Base-by-base conservation (phyloP, 208 protist genomes). In the Crithidia fasciculata region DNA sequence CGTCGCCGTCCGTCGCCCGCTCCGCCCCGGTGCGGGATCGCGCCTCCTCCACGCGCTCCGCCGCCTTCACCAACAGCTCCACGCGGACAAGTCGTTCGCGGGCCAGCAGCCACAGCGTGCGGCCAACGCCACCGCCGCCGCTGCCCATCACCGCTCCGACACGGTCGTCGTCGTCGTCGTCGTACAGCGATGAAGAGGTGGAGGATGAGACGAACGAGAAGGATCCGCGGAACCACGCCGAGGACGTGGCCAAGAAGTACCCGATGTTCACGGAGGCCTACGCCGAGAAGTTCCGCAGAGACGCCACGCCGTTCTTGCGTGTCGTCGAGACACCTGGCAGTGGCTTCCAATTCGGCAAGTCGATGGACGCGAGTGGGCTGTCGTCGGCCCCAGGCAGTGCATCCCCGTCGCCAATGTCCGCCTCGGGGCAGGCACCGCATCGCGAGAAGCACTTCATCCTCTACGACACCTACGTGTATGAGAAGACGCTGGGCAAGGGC, bases 401-500 rank as follows among this genome's bases (percentile, higher is more conserved):
- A 6, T 52, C 64, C 44, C 56, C 60, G 44, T 53, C 36, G 50
- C 64, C 56, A 19, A 68, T 13, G 16, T 59, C 64, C 52, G 5
- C 50, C 53, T 44, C 52, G 39, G 52, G 28, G 10, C 7, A 39
- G 8, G 28, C 28, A 28, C 40, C 50, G 9, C 57, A 53, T 19
- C 71, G 57, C 18, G 61, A 77, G 28, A 72, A 75, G 50, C 80
- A 69, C 40, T 78, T 86, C 16, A 70, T 92, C 56, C 79, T 95
- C 13, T 95, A 95, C 62, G 81, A 83, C 67, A 78, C 80, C 43
- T 95, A 90, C 73, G 54, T 87, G 43, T 85, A 87, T 56, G 61
- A 82, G 41, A 77, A 81, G 49, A 83, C 77, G 43, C 74, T 95
- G 4, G 91, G 91, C 39, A 92, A 92, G 66, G 91, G 91, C 4